Percentiles rank a stretch among this genome's conserved stretches.
Evolutionary conservation across 768 basidiomycete genomes (phyloP).

Genomic region (Lentinus brumalis): DNA sequence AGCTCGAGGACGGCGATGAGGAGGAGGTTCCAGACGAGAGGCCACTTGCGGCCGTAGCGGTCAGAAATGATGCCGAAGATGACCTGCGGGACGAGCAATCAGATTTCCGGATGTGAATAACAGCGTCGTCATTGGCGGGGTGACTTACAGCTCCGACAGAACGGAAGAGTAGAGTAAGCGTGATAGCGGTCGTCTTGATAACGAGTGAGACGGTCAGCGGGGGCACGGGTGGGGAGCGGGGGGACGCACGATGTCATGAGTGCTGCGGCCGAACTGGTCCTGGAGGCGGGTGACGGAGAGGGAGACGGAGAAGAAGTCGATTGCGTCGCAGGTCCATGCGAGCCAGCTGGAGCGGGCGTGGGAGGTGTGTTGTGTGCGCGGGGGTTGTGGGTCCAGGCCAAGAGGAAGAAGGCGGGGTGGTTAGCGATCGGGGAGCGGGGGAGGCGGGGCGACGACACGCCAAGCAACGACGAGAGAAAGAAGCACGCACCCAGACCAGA

Average conservation of each 20-base stretch:
- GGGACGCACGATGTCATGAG: constrained; percentile 45
- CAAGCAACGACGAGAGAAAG: constrained; percentile 8
- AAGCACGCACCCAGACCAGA: constrained; percentile 48
- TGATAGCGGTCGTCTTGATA: constrained; percentile 74
- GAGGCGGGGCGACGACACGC: neutral
- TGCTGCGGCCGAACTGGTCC: constrained; percentile 47
- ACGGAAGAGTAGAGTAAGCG: constrained; percentile 90
- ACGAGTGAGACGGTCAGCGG: neutral
- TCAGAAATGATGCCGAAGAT: constrained; percentile 87
- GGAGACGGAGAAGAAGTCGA: constrained; percentile 84
- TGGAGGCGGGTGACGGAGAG: constrained; percentile 52
- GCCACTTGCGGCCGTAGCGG: constrained; percentile 94
- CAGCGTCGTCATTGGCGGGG: neutral
- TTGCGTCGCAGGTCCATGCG: constrained; percentile 85
- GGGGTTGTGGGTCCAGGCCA: constrained; percentile 5
- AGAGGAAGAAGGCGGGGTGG: neutral
- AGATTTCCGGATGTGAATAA: neutral
- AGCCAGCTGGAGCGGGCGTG: constrained; percentile 54
- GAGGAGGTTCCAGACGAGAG: constrained; percentile 74
- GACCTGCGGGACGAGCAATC: constrained; percentile 33
- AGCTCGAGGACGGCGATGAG: constrained; percentile 74
- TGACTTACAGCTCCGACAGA: constrained; percentile 65
- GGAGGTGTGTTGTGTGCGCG: constrained; percentile 1
- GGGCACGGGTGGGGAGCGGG: neutral
- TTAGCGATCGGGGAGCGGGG: constrained; percentile 3